A percentile compares a stretch with the other conserved stretches of the same genome.
Conservation (phyloP, 2,329 filamentous ascomycete species). For the Tolypocladium ophioglossoides region DNA sequence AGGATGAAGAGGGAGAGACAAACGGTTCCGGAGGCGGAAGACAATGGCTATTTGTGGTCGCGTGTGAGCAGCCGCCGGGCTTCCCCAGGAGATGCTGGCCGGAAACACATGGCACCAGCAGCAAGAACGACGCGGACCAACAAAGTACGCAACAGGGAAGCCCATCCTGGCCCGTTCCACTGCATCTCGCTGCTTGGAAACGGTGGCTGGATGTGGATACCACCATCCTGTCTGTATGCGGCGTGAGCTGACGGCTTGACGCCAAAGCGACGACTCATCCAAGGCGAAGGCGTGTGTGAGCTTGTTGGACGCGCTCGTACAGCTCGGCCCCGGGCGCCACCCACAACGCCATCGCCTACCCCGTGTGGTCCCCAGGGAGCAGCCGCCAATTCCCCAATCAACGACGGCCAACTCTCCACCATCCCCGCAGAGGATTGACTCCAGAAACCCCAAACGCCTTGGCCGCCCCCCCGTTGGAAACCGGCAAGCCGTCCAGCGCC, state of each 20-base stretch:
- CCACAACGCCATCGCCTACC: not conserved
- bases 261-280: not conserved
- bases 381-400: not conserved
- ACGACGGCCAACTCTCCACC: not conserved
- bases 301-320: not conserved
- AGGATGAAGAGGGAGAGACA: constrained; percentile 1
- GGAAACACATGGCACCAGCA: not conserved
- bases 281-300: not conserved
- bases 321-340: not conserved
- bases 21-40: constrained; percentile 4
- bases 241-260: not conserved
- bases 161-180: not conserved
- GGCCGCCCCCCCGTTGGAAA: not conserved
- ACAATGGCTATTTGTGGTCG: constrained; percentile 7
- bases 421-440: not conserved
- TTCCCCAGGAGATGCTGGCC: not conserved
- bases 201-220: not conserved
- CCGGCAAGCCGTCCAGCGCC: not conserved
- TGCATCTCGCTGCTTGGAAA: not conserved
- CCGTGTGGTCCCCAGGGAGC: not conserved
- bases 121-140: not conserved
- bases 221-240: not conserved
- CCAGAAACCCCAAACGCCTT: not conserved
- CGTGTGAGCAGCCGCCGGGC: constrained; percentile 2
- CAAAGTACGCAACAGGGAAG: not conserved